Percentiles rank a stretch among this genome's conserved stretches.
Evolutionary conservation across 2,329 filamentous ascomycete species (phyloP).

Genomic region (Xylariaceae sp.): DNA sequence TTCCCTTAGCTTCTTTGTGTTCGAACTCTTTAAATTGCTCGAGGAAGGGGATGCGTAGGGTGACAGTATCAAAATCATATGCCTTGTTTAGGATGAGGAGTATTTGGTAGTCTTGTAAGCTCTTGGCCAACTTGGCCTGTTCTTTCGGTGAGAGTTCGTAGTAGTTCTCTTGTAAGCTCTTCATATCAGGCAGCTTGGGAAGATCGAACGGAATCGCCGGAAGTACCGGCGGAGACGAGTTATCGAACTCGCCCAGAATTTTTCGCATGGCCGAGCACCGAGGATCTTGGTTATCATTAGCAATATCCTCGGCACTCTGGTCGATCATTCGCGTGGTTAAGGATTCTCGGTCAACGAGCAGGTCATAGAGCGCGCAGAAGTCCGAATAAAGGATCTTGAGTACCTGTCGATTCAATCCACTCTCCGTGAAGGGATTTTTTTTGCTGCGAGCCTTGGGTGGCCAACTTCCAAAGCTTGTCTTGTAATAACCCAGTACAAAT

Average conservation of each 20-base stretch:
- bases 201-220: slow-evolving; percentile 91
- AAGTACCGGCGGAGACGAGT: slow-evolving; percentile 84
- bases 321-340: slow-evolving; percentile 81
- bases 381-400: slow-evolving; percentile 84
- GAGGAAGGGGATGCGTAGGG: slow-evolving; percentile 65
- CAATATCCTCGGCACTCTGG: slow-evolving; percentile 62
- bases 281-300: slow-evolving; percentile 62
- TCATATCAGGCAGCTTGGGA: slow-evolving; percentile 75
- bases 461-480: slow-evolving; percentile 70
- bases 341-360: slow-evolving; percentile 79
- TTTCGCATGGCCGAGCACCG: slow-evolving; percentile 74
- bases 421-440: slow-evolving; percentile 87
- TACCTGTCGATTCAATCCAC: slow-evolving; percentile 83
- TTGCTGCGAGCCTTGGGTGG: slow-evolving; percentile 90
- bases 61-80: slow-evolving; percentile 77
- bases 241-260: slow-evolving; percentile 86
- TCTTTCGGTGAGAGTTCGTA: slow-evolving; percentile 72
- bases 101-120: slow-evolving; percentile 79
- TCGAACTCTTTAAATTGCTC: slow-evolving; percentile 75
- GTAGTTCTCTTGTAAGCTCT: slow-evolving; percentile 68
- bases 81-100: slow-evolving; percentile 77
- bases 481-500: slow-evolving; percentile 73
- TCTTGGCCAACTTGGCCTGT: slow-evolving; percentile 73
- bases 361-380: slow-evolving; percentile 84
- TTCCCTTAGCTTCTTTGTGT: slow-evolving; percentile 67